Conservation (phyloP, 2,329 filamentous ascomycete genomes). For the Pseudocercospora musae region DNA sequence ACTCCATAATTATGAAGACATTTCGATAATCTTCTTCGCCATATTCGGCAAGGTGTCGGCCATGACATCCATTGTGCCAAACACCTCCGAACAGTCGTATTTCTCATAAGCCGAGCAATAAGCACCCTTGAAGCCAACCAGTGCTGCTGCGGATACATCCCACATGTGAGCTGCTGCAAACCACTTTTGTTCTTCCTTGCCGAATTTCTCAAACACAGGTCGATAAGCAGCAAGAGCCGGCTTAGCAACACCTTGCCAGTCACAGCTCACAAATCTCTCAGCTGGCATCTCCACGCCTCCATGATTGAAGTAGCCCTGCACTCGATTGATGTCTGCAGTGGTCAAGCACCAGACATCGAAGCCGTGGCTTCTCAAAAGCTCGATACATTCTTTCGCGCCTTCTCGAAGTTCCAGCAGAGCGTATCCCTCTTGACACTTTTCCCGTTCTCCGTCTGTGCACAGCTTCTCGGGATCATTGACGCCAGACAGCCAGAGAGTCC, state of each 20-base stretch:
- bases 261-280: constrained; percentile 53
- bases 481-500: constrained; percentile 46
- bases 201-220: constrained; percentile 44
- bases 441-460: constrained; percentile 44
- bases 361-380: constrained; percentile 43
- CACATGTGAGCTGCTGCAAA: constrained; percentile 60
- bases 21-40: constrained; percentile 38
- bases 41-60: constrained; percentile 48
- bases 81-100: constrained; percentile 50
- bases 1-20: neutral
- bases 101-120: constrained; percentile 55
- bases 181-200: constrained; percentile 43
- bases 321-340: constrained; percentile 49
- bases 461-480: constrained; percentile 43
- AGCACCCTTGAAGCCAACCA: constrained; percentile 48
- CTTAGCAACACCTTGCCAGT: constrained; percentile 49
- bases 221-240: constrained; percentile 49
- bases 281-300: constrained; percentile 50
- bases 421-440: constrained; percentile 42
- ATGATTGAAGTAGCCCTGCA: constrained; percentile 52
- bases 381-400: constrained; percentile 43
- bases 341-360: constrained; percentile 57
- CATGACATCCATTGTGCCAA: constrained; percentile 51
- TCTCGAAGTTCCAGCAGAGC: constrained; percentile 35
- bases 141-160: constrained; percentile 44